Conservation (phyloP, 2,329 filamentous ascomycete species). For the Cytospora leucostoma region DNA sequence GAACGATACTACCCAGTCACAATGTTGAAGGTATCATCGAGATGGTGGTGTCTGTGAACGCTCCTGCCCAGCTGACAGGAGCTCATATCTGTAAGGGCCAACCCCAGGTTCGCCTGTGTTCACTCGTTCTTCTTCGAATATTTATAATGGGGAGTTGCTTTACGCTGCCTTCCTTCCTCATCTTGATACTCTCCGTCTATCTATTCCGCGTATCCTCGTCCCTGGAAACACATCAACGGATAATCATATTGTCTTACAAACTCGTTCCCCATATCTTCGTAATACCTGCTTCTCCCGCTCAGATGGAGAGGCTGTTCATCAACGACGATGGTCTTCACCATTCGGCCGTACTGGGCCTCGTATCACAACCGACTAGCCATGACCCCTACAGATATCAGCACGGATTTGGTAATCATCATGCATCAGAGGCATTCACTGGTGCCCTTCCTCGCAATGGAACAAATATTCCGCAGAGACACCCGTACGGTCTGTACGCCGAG, state of each 20-base stretch:
- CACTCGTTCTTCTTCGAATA: not conserved
- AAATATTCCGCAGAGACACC: conserved; percentile 34
- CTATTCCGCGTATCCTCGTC: not conserved
- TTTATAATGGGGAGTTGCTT: not conserved
- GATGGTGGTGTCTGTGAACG: not conserved
- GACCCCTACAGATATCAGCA: conserved; percentile 25
- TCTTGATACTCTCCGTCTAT: not conserved
- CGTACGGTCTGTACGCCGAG: conserved; percentile 36
- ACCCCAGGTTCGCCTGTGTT: not conserved
- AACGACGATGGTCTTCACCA: conserved; percentile 24
- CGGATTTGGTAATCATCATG: conserved; percentile 22
- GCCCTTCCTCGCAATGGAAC: conserved; percentile 22
- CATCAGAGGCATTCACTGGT: conserved; percentile 22
- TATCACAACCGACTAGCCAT: conserved; percentile 13
- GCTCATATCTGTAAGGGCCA: not conserved
- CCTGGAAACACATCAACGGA: not conserved
- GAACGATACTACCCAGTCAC: not conserved
- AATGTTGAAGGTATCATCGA: not conserved
- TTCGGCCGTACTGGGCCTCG: conserved; percentile 17
- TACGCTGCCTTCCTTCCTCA: too few species aligned
- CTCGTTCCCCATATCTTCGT: not conserved
- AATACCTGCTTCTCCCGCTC: not conserved
- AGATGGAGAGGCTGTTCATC: conserved; percentile 21
- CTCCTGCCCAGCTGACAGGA: not conserved
- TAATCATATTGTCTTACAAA: not conserved